Base-by-base conservation (phyloP, 352 stramenopile species). In the Peronosclerospora sorghi region DNA sequence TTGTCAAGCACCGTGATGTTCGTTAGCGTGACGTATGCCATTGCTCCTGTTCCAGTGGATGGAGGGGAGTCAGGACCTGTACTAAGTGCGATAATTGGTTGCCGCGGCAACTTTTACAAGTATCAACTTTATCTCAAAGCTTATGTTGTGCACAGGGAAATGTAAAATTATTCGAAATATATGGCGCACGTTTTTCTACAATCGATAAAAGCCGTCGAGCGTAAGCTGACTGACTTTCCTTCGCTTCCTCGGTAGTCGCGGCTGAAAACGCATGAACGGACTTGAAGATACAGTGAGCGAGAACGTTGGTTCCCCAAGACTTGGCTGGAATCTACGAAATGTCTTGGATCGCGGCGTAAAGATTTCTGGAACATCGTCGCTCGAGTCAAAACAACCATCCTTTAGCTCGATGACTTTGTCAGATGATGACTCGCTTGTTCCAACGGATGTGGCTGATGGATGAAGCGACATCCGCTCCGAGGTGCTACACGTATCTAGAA, bases 1-100 rank as follows among this genome's bases (percentile, higher is more conserved):
- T 99, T 99, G 66, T 98, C 94, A 32, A 98, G 75, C 45, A 99
- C 95, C n/a, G 87, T 90, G 54, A 97, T 93, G 68, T 95, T 94
- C 28, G 83, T 90, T 27, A 97, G 67, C 50, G 80, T 92, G 38
- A 92, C 77, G 70, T 90, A 92, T 23, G 80, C 80, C 80, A 92
- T 92, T 10, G 8, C 32, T 32, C 24, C 28, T 50, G 32, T 28
- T 30, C 32, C n/a, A 32, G 12, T 14, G 26, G 13, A 35, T 19
- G 19, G 36, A 20, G 26, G 34, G 44, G 35, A 53, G 43, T 32
- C 47, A 7, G 13, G 6, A 26, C 21, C 3, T 26, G 21, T 26
- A 26, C 21, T 26, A 26, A 26, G 21, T 26, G 21, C n/a, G n/a
- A n/a, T n/a, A n/a, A n/a, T n/a, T n/a, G n/a, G n/a, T n/a, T n/a